Evolutionary conservation across 495 filamentous ascomycete species (phyloP).

Genomic region (Wilcoxina mikolae): DNA sequence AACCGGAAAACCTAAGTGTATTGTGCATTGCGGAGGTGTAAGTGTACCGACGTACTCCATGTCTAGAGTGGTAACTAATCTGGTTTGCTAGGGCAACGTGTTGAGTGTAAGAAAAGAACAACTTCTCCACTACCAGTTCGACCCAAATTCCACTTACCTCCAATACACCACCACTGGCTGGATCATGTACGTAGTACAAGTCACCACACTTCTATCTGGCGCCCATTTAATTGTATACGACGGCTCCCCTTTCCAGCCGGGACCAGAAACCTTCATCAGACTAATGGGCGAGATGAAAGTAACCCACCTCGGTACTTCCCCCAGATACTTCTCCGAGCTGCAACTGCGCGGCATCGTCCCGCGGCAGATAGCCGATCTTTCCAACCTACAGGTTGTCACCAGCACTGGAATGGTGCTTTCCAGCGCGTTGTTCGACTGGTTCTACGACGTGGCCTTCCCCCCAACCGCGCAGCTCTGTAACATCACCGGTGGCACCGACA

Average conservation of each 20-base stretch:
- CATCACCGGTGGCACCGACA: slow-evolving; percentile 65
- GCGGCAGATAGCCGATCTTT: slow-evolving; percentile 46
- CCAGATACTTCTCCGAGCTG: slow-evolving; percentile 58
- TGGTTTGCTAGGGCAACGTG: not conserved
- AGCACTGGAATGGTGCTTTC: slow-evolving; percentile 68
- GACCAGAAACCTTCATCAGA: slow-evolving; percentile 42
- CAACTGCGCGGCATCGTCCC: slow-evolving; percentile 45
- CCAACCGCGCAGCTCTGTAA: slow-evolving; percentile 48
- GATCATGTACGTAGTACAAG: slow-evolving; percentile 64
- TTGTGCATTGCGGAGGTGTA: slow-evolving; percentile 55
- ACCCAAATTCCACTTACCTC: slow-evolving; percentile 12
- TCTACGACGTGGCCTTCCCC: slow-evolving; percentile 67
- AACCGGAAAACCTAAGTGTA: slow-evolving; percentile 60
- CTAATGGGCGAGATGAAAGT: slow-evolving; percentile 46
- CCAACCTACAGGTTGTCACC: slow-evolving; percentile 41
- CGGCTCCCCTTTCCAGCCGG: slow-evolving; percentile 59
- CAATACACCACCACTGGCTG: slow-evolving; percentile 59
- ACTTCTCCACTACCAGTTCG: not conserved
- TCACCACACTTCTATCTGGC: slow-evolving; percentile 41
- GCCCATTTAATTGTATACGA: slow-evolving; percentile 53
- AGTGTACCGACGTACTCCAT: slow-evolving; percentile 44
- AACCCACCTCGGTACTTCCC: slow-evolving; percentile 51
- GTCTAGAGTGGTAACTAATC: slow-evolving; percentile 37
- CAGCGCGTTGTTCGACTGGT: slow-evolving; percentile 61
- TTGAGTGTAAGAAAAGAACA: not conserved